Conservation (phyloP, 371 early-diverging fungal species). For the Rhizopus arrhizus region DNA sequence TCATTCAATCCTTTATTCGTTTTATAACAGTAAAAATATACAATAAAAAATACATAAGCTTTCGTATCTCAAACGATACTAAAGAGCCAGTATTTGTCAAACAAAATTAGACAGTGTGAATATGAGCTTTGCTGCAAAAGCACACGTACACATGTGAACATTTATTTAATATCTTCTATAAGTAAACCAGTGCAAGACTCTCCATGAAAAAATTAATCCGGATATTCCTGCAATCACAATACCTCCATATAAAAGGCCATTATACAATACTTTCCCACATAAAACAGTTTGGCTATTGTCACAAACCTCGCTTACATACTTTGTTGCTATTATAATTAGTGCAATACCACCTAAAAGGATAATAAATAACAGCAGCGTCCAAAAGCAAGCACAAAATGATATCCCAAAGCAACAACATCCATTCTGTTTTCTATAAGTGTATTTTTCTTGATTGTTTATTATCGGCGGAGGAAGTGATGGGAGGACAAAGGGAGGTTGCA, state of each 20-base stretch:
- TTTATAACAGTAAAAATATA: too few species aligned
- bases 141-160: too few species aligned
- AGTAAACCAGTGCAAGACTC: slow-evolving; percentile 23
- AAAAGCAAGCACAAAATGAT: slow-evolving; percentile 25
- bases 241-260: slow-evolving; percentile 39
- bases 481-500: slow-evolving; percentile 2
- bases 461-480: slow-evolving; percentile 14
- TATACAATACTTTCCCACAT: slow-evolving; percentile 25
- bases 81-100: too few species aligned
- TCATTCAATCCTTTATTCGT: too few species aligned
- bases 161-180: too few species aligned
- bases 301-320: slow-evolving; percentile 20
- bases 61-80: too few species aligned
- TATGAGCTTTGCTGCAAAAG: too few species aligned
- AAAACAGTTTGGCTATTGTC: slow-evolving; percentile 4
- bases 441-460: slow-evolving; percentile 5
- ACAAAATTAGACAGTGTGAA: too few species aligned
- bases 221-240: slow-evolving; percentile 31
- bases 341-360: slow-evolving; percentile 27
- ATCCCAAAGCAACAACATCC: slow-evolving; percentile 22
- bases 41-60: too few species aligned
- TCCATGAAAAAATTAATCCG: slow-evolving; percentile 26
- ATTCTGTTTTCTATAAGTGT: neutral
- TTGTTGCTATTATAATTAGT: slow-evolving; percentile 23
- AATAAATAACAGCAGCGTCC: slow-evolving; percentile 21